A percentile compares a stretch with the other conserved stretches of the same genome.
phyloP scores from a whole-genome alignment of 2,329 filamentous ascomycete genomes.

The Teratosphaeria viscida region DNA sequence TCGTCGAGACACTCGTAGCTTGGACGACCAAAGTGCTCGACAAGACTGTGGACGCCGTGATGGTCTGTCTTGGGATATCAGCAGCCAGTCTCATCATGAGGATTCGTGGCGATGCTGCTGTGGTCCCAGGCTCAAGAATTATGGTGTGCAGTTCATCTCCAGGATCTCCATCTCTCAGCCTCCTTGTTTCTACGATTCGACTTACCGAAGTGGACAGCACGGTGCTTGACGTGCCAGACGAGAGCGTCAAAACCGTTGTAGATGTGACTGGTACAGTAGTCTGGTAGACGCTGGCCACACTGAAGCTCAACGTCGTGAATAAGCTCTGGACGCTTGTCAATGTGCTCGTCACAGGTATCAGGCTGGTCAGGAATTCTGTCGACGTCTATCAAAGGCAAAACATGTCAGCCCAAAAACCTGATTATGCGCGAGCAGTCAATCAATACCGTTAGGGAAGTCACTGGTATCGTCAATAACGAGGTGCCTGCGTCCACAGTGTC shows the following conservation, averaged over 20 bases:
- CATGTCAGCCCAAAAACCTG: background rate
- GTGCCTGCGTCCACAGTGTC: background rate
- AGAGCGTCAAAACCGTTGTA: background rate
- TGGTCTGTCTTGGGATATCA: background rate
- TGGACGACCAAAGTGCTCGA: background rate
- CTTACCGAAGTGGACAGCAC: background rate
- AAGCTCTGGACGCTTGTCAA: background rate
- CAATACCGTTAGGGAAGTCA: background rate
- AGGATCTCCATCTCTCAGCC: background rate
- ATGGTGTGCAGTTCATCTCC: background rate
- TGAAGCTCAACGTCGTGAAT: background rate
- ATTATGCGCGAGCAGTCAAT: background rate
- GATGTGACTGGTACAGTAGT: slow-evolving; percentile 1
- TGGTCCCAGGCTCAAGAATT: no score
- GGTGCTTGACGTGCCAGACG: background rate
- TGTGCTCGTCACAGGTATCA: background rate
- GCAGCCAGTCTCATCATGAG: background rate
- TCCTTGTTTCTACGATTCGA: background rate
- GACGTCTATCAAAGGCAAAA: background rate
- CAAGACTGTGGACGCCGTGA: background rate
- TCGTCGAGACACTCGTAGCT: background rate
- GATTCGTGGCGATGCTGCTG: no score
- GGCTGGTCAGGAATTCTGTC: background rate
- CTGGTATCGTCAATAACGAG: background rate
- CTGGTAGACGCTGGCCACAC: background rate